Percentiles rank a stretch among this genome's conserved stretches.
phyloP scores from a whole-genome alignment of 352 stramenopile species.

The Globisporangium megalacanthum region DNA sequence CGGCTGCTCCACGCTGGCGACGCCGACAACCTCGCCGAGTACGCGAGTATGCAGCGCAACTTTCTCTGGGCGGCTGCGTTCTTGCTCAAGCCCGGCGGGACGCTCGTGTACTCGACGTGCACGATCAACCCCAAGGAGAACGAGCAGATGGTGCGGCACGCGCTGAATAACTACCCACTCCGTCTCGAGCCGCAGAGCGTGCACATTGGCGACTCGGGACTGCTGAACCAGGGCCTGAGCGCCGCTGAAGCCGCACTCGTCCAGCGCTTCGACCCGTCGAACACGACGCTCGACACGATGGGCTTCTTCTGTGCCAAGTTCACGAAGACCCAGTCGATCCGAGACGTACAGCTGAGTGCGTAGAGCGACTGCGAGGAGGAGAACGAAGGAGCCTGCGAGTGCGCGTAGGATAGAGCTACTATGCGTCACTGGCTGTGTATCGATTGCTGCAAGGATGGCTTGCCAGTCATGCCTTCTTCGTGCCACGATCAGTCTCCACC shows the following conservation, averaged over 20 bases:
- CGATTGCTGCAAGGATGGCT: too few relatives aligned
- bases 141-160: slow-evolving; percentile 89
- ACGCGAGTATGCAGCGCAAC: slow-evolving; percentile 84
- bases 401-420: too few relatives aligned
- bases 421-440: too few relatives aligned
- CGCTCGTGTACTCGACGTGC: slow-evolving; percentile 94
- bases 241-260: slow-evolving; percentile 68
- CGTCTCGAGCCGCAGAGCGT: slow-evolving; percentile 61
- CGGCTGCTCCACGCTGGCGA: slow-evolving; percentile 84
- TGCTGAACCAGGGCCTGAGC: slow-evolving; percentile 73
- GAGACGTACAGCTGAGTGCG: neutral
- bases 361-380: neutral
- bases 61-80: slow-evolving; percentile 84
- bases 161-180: slow-evolving; percentile 85
- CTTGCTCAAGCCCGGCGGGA: slow-evolving; percentile 88
- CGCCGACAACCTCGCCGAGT: slow-evolving; percentile 61
- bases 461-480: too few relatives aligned
- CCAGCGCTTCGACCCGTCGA: slow-evolving; percentile 86
- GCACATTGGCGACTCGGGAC: slow-evolving; percentile 56
- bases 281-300: slow-evolving; percentile 83
- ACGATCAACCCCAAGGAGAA: slow-evolving; percentile 93
- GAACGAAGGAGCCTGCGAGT: neutral
- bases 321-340: slow-evolving; percentile 70
- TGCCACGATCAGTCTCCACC: too few relatives aligned
- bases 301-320: slow-evolving; percentile 95